Base-by-base conservation (phyloP, 1,139 yeast genomes). In the Kodamaea anthophila region DNA sequence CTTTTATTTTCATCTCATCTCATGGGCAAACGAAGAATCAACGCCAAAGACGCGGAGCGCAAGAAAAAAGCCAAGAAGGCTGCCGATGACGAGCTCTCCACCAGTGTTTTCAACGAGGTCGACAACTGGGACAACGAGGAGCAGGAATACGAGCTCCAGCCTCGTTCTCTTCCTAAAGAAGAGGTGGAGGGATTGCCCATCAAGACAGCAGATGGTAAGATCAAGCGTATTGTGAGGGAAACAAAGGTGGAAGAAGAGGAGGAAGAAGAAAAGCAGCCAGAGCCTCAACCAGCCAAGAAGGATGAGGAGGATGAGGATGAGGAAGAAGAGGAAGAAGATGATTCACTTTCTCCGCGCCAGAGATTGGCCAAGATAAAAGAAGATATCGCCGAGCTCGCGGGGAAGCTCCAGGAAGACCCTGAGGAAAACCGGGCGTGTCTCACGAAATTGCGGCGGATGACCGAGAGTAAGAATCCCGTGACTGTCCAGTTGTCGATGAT, bases 401-500 rank as follows among this genome's bases (percentile, higher is more conserved):
- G 84, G 19, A 71, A 70, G 31, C 58, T 91, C 23, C 77, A 78
- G 47, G 95, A 88, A 53, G 87, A 86, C 37, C 96, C 98, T 1
- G 97, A 91, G 51, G 95, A 85, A 46, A 75, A 88, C 49, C 65
- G 81, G 9, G 54, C 71, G 5, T 68, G 78, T 29, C 61, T 91
- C 15, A 70, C 83, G 3, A 74, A 88, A 46, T 62, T 91, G 31
- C 64, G 88, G 26, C 80, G 74, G 40, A 77, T 85, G 80, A 67
- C 85, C 1, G 70, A 66, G 36, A 77, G 91, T 1, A 72, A 69
- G 43, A 77, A 81, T 43, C 65, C 78, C 25, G 77, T 75, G 33
- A 77, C 86, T 5, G 68, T 83, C 34, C 87, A 83, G 53, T 66
- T 86, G 35, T 74, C 95, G 1, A 60, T 85, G 35, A 61, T 87